Evolutionary conservation across 805 yeast species (phyloP), one percentile per base, ranked within the genome.

Genomic region (Lipomyces starkeyi): DNA sequence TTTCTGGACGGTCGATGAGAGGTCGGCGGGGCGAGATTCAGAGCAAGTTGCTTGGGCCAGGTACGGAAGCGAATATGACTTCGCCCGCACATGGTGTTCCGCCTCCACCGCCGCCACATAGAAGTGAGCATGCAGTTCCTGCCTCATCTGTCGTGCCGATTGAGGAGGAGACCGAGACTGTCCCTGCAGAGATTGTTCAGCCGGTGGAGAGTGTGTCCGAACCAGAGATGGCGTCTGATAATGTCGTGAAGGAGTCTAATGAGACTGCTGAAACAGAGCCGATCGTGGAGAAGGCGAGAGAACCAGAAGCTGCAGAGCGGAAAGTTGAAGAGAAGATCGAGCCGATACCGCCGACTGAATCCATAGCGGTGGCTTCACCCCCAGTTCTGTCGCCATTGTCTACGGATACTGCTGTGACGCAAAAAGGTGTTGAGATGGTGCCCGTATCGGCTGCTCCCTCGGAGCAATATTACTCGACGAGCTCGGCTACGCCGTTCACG

Each of bases 11-110:
- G 40, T 68, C 73, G 3, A 52, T 61, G 34, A 67, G 80, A 22
- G 77, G 78, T 1, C 62, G 76, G 22, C 47, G 73, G 17, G 67
- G 78, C 22, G 80, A 77, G 63, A 71, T 77, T 61, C 77, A 73
- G 61, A 76, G 76, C 32, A 72, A 73, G 55, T 63, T 59, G 25
- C 17, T 55, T 7, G 56, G 59, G 11, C 62, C 62, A 13, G 25
- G 63, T 34, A 37, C 49, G 13, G 59, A 53, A 4, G 35, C 35
- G 65, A 11, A 55, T 17, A 20, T 20, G 47, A 20, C 52, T 37
- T 53, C n/a, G 32, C 34, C 35, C 56, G 35, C 34, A 11, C 69
- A 59, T 53, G 62, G 67, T 20, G 52, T 64, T n/a, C 70, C 68
- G 9, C 65, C 64, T 3, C 70, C 70, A 7, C 67, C 64, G 32